A percentile compares a stretch with the other conserved stretches of the same genome.
These are phyloP conservation scores for Malus fusca DNA, from an alignment of 306 rosid genomes.

Conservation along the genomic window DNA sequence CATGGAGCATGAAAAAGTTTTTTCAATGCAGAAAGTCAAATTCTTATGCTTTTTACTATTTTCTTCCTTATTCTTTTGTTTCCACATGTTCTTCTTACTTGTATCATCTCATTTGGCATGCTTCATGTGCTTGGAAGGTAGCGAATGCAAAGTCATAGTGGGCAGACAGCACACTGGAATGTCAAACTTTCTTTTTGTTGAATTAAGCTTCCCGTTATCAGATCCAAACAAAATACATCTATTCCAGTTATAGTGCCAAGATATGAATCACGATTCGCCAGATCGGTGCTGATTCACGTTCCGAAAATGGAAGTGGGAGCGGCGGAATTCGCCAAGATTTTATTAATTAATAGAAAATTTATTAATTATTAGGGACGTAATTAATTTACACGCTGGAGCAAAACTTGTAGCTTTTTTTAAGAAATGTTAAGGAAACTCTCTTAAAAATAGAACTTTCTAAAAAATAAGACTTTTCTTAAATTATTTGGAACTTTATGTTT, in stretches of 20 bases:
- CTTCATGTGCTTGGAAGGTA: constrained; percentile 35
- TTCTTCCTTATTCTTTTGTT: not conserved
- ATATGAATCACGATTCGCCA: not conserved
- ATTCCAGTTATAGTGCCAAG: not conserved
- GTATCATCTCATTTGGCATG: constrained; percentile 26
- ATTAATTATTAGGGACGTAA: too few species aligned
- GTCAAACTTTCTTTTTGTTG: constrained; percentile 20
- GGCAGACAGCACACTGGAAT: constrained; percentile 15
- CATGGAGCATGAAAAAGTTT: constrained; percentile 34
- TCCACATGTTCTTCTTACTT: constrained; percentile 20
- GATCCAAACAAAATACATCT: constrained; percentile 26
- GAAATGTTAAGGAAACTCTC: too few species aligned
- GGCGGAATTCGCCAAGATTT: not conserved
- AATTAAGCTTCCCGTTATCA: constrained; percentile 26
- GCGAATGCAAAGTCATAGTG: constrained; percentile 31
- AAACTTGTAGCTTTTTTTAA: too few species aligned
- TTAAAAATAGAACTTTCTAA: too few species aligned
- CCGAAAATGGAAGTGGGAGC: not conserved
- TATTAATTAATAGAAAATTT: too few species aligned
- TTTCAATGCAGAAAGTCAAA: constrained; percentile 43
- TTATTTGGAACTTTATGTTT: too few species aligned
- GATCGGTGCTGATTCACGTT: too few species aligned
- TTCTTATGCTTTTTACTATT: constrained; percentile 8
- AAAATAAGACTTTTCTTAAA: too few species aligned
- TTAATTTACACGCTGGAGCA: too few species aligned